phyloP scores from a whole-genome alignment of 1,139 yeast species.

The Suhomyces taliae region DNA sequence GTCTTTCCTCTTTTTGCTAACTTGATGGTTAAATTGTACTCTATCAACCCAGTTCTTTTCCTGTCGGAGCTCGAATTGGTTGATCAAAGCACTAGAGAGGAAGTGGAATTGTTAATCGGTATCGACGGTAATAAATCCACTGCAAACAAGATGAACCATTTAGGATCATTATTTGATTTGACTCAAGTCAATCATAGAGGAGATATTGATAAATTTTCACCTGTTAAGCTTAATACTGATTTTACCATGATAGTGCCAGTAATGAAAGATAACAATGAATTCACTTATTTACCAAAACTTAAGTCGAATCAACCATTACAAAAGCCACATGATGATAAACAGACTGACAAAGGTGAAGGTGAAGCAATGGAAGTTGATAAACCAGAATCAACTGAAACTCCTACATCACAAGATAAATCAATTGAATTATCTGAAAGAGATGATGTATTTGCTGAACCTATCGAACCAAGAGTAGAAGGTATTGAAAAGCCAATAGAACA shows the following conservation, averaged over 20 bases:
- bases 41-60: conserved; percentile 32
- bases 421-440: not conserved
- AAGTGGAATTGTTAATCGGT: conserved; percentile 35
- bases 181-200: conserved; percentile 27
- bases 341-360: conserved; percentile 10
- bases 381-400: not conserved
- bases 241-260: conserved; percentile 41
- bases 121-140: conserved; percentile 25
- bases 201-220: conserved; percentile 23
- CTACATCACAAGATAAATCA: not conserved
- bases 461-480: not conserved
- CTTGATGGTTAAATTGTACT: conserved; percentile 30
- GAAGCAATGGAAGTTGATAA: conserved; percentile 8
- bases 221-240: conserved; percentile 34
- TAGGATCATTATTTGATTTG: conserved; percentile 29
- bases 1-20: conserved; percentile 25
- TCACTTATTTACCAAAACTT: conserved; percentile 9
- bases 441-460: too few species aligned
- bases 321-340: not conserved
- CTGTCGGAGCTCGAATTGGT: conserved; percentile 26
- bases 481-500: not conserved
- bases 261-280: conserved; percentile 18
- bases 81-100: conserved; percentile 29
- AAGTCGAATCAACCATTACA: conserved; percentile 7
- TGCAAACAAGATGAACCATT: conserved; percentile 12